phyloP scores from a whole-genome alignment of 1,284 basidiomycete species.

The Cerrena zonata region DNA sequence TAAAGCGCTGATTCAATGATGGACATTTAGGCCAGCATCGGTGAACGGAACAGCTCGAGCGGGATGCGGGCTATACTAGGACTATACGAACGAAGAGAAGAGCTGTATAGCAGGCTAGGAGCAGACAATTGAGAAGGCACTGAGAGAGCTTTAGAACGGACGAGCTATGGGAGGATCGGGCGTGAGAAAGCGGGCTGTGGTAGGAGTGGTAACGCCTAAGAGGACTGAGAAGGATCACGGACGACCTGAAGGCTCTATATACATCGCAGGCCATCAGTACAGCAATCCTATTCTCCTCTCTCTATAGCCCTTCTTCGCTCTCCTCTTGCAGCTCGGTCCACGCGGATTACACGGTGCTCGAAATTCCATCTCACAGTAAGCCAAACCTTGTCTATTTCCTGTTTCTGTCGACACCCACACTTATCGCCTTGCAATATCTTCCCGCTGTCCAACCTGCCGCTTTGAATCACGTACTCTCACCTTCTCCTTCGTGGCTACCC shows the following conservation, averaged over 20 bases:
- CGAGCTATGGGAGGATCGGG: slow-evolving; percentile 1
- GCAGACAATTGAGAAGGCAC: not conserved
- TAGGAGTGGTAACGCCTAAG: slow-evolving; percentile 15
- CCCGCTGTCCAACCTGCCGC: not conserved
- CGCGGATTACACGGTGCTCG: not conserved
- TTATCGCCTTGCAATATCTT: not conserved
- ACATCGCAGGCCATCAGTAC: slow-evolving; percentile 25
- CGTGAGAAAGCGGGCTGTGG: slow-evolving; percentile 24
- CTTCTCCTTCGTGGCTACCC: not conserved
- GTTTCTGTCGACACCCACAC: not conserved
- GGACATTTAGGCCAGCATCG: not conserved
- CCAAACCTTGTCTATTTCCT: not conserved
- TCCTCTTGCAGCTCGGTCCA: slow-evolving; percentile 14
- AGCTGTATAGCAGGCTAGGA: not conserved
- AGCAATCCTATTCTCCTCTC: slow-evolving; percentile 19
- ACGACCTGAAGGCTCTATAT: slow-evolving; percentile 7
- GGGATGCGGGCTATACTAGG: too few species aligned
- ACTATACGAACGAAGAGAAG: too few species aligned
- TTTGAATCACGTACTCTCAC: not conserved
- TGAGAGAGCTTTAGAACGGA: not conserved
- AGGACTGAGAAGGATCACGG: slow-evolving; percentile 8
- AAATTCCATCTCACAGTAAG: not conserved
- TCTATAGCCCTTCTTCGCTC: slow-evolving; percentile 18
- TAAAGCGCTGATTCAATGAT: slow-evolving; percentile 1
- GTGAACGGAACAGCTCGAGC: not conserved